Conservation (phyloP, 768 basidiomycete species). For the Termitomyces sp. region DNA sequence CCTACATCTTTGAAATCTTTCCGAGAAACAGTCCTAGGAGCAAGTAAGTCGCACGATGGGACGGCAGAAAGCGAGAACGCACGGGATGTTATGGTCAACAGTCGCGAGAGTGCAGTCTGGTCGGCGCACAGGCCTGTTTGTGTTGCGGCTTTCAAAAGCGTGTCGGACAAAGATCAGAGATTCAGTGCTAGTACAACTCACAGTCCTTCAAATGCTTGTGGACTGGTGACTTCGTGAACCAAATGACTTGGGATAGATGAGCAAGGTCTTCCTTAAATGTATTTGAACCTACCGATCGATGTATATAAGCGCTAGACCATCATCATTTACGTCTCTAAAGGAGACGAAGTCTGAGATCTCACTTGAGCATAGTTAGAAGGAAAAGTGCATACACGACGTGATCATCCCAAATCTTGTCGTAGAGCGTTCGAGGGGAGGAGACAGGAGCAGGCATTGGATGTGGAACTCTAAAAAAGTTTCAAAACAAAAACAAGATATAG, state of each 20-base stretch:
- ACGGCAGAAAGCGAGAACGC: slow-evolving; percentile 23
- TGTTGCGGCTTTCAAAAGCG: slow-evolving; percentile 47
- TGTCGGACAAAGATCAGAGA: slow-evolving; percentile 10
- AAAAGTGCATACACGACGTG: slow-evolving; percentile 72
- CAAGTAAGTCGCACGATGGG: neutral
- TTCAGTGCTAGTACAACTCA: slow-evolving; percentile 26
- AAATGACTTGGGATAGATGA: slow-evolving; percentile 34
- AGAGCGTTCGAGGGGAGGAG: slow-evolving; percentile 74
- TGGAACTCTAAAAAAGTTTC: slow-evolving; percentile 3
- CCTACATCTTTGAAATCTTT: slow-evolving; percentile 69
- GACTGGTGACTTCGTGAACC: slow-evolving; percentile 92
- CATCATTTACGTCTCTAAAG: slow-evolving; percentile 61
- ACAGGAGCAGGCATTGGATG: slow-evolving; percentile 34
- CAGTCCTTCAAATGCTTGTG: slow-evolving; percentile 89
- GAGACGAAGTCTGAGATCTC: slow-evolving; percentile 6
- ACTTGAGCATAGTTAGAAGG: neutral
- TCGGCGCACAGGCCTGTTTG: slow-evolving; percentile 70
- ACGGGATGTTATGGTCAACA: slow-evolving; percentile 87
- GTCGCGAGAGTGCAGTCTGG: slow-evolving; percentile 89
- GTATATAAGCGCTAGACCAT: slow-evolving; percentile 78
- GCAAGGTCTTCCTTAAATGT: neutral
- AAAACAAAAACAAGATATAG: neutral
- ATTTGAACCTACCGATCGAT: slow-evolving; percentile 60
- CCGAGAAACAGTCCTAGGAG: slow-evolving; percentile 60
- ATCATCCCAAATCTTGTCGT: slow-evolving; percentile 98